Base-by-base conservation (phyloP, 768 basidiomycete species). In the Crucibulum laeve region DNA sequence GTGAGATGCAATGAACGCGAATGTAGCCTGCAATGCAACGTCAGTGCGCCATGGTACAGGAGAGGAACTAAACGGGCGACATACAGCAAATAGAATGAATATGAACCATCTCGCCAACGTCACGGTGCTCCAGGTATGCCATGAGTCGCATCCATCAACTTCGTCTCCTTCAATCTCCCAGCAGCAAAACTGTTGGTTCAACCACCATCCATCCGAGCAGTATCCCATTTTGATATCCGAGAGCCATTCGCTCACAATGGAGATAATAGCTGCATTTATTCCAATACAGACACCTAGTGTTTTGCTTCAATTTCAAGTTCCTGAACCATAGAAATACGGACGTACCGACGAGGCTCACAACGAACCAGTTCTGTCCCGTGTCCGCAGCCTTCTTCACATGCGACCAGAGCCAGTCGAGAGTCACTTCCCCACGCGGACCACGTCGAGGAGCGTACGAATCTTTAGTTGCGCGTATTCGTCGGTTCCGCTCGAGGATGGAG, bases 141-240 rank as follows among this genome's bases (percentile, higher is more conserved):
- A 99, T 35, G 90, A 92, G 3, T 87, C 76, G 61, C 96, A 99
- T 11, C 78, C 83, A 43, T 82, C 85, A 14, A 79, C 75, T 50
- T 84, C 87, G 35, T 84, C 84, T 4, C 71, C 76, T 49, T 92
- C 91, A 43, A 97, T 83, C 58, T 97, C 96, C 85, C 94, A 93
- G 59, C 96, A 99, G 65, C 96, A 99, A 61, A 97, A 97, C 57
- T 96, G 90, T 55, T 92, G 84, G 63, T 94, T 96, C 43, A 99
- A 62, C 95, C 96, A 99, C 96, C 96, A 99, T 1, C 91, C 94
- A 52, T 93, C 91, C 3, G 80, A 74, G 65, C 96, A 99, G 58
- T 97, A 96, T 1, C 96, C 96, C 71, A 94, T 87, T 69, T 97
- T 98, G 51, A 98, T 82, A 63, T 98, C 95, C 2, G 93, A 92